These are phyloP conservation scores for Grigorovia jiainica DNA, from an alignment of 805 yeast species.

Conservation along the genomic window DNA sequence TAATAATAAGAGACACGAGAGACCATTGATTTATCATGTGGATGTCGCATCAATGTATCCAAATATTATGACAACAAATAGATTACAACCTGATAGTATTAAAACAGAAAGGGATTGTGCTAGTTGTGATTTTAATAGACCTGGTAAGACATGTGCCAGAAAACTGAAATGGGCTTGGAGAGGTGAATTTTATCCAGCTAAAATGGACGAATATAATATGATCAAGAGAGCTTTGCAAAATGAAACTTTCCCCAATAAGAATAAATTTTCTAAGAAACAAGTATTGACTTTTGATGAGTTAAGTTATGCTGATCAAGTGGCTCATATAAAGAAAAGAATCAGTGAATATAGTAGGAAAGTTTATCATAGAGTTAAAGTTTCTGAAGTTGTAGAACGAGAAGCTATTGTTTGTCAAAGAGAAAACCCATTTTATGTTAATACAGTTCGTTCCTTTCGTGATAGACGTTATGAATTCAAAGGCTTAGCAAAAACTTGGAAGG, in stretches of 20 bases:
- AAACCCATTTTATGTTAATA: constrained; percentile 91
- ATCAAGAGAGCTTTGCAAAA: constrained; percentile 71
- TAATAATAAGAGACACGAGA: constrained; percentile 58
- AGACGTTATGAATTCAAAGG: constrained; percentile 94
- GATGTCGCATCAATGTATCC: constrained; percentile 99
- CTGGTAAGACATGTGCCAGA: constrained; percentile 89
- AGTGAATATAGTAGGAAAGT: constrained; percentile 79
- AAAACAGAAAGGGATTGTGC: constrained; percentile 93
- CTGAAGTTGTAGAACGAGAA: constrained; percentile 80
- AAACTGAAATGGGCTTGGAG: constrained; percentile 96
- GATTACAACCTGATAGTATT: constrained; percentile 97
- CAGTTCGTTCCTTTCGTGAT: constrained; percentile 90
- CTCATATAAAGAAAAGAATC: constrained; percentile 62
- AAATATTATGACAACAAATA: constrained; percentile 93
- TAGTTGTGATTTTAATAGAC: constrained; percentile 91
- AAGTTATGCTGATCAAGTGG: constrained; percentile 66
- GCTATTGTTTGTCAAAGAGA: constrained; percentile 96
- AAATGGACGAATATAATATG: constrained; percentile 85
- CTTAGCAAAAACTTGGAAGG: constrained; percentile 88
- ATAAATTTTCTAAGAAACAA: constrained; percentile 45
- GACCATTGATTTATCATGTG: constrained; percentile 88
- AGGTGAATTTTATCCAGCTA: constrained; percentile 90
- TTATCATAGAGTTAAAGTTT: constrained; percentile 68
- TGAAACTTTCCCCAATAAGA: constrained; percentile 63
- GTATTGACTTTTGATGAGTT: constrained; percentile 66